Evolutionary conservation across 345 rosid genomes (phyloP).

Genomic region (Lepidium didymum): DNA sequence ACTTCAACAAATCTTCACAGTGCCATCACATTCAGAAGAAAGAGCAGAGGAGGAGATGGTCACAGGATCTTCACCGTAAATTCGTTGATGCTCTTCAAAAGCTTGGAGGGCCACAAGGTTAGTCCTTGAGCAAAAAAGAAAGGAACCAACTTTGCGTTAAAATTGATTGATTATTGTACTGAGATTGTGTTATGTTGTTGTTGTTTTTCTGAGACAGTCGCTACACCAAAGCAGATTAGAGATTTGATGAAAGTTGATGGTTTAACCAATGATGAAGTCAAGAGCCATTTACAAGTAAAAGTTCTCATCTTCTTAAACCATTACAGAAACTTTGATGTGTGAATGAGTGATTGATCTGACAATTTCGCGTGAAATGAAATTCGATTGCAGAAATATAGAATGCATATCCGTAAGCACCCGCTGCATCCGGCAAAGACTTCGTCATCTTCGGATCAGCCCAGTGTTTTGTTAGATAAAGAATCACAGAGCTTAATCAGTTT

Average conservation of each 20-base stretch:
- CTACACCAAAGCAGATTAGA: slow-evolving; percentile 78
- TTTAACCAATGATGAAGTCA: slow-evolving; percentile 85
- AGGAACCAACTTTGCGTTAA: background rate
- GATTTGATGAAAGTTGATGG: slow-evolving; percentile 80
- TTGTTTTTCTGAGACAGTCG: slow-evolving; percentile 40
- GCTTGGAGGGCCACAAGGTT: slow-evolving; percentile 74
- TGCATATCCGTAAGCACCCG: slow-evolving; percentile 54
- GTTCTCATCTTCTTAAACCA: background rate
- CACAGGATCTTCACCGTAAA: slow-evolving; percentile 67
- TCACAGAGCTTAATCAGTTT: slow-evolving; percentile 33
- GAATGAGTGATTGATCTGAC: slow-evolving; percentile 1
- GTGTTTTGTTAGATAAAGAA: slow-evolving; percentile 17
- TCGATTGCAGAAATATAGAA: slow-evolving; percentile 65
- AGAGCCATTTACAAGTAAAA: slow-evolving; percentile 82
- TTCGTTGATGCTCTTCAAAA: slow-evolving; percentile 61
- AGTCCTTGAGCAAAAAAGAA: slow-evolving; percentile 11
- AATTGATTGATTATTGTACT: background rate
- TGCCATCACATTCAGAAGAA: slow-evolving; percentile 32
- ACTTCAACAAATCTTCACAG: slow-evolving; percentile 7
- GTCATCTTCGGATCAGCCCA: slow-evolving; percentile 32
- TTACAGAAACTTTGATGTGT: background rate
- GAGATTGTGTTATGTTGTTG: slow-evolving; percentile 14
- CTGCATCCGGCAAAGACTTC: slow-evolving; percentile 28
- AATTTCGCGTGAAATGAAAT: background rate
- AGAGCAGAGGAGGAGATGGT: slow-evolving; percentile 79